Conservation (phyloP, 106 monocot genomes). For the Dioscorea zingiberensis region DNA sequence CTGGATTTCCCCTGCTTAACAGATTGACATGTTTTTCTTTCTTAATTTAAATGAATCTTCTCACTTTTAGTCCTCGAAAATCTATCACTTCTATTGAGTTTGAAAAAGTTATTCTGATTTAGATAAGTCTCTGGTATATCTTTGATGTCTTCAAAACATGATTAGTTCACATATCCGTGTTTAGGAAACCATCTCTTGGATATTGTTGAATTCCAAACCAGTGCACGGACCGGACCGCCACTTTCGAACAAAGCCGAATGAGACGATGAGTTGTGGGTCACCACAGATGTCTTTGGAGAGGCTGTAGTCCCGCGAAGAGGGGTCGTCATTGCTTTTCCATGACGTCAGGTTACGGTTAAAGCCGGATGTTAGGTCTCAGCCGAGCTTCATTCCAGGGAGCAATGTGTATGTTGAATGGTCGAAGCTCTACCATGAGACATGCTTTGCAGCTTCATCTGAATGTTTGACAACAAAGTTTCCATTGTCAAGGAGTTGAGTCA, state of each 20-base stretch:
- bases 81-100: no score
- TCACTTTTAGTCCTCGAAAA: no score
- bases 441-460: no score
- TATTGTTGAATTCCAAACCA: constrained; percentile 20
- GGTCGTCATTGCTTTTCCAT: constrained; percentile 40
- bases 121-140: no score
- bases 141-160: no score
- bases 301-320: constrained; percentile 33
- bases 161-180: no score
- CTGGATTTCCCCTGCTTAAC: no score
- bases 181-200: background rate
- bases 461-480: constrained; percentile 20
- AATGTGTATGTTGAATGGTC: constrained; percentile 34
- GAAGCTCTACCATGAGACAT: constrained; percentile 47
- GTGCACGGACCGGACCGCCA: constrained; percentile 52
- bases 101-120: no score
- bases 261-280: constrained; percentile 28
- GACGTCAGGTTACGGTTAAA: constrained; percentile 27
- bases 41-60: no score
- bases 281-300: constrained; percentile 18
- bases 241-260: background rate
- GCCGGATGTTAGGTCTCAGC: constrained; percentile 10
- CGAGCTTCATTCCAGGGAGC: constrained; percentile 38
- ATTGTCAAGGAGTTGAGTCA: constrained; percentile 5
- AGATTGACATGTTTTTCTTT: no score